Conservation (phyloP, 2,329 filamentous ascomycete genomes). For the Dothiorella sarmentorum region DNA sequence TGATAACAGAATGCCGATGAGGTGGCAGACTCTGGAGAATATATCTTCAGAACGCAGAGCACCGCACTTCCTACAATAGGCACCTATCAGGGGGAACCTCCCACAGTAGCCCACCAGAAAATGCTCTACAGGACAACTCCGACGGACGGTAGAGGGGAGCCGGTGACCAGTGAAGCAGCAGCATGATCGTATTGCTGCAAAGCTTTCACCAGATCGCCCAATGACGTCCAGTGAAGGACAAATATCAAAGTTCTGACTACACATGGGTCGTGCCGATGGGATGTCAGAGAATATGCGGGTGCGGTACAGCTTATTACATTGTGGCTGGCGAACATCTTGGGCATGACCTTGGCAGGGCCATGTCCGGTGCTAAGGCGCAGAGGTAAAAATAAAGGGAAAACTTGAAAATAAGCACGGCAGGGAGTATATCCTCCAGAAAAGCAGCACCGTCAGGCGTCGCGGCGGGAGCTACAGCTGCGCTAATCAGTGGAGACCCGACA, state of each 20-base stretch:
- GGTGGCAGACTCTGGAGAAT: not conserved
- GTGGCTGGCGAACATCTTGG: not conserved
- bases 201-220: not conserved
- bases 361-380: not conserved
- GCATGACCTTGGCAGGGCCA: not conserved
- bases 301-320: constrained; percentile 4
- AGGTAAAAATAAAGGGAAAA: not conserved
- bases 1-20: not conserved
- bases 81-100: not conserved
- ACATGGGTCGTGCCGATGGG: not conserved
- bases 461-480: not conserved
- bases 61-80: not conserved
- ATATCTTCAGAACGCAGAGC: not conserved
- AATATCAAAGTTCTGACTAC: not conserved
- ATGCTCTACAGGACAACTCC: not conserved
- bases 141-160: constrained; percentile 13
- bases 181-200: not conserved
- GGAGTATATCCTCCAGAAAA: not conserved
- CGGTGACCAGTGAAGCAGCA: not conserved
- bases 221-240: not conserved
- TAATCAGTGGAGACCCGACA: not conserved
- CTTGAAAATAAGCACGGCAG: not conserved
- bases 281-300: not conserved
- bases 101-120: not conserved
- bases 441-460: not conserved